Conservation (phyloP, 2,329 filamentous ascomycete species). For the Colletotrichum sp. region DNA sequence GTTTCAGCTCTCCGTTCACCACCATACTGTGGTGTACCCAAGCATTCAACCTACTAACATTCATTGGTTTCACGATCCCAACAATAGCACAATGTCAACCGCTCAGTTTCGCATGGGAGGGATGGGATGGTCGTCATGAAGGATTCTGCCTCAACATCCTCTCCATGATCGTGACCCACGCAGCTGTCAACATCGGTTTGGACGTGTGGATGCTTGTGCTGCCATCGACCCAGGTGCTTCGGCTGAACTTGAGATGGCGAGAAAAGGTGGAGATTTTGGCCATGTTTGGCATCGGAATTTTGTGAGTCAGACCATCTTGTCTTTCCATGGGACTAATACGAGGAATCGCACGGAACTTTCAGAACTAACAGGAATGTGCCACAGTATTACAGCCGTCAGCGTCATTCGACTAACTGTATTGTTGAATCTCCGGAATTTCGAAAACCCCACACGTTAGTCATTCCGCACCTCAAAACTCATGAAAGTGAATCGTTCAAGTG, state of each 20-base stretch:
- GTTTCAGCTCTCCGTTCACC: constrained; percentile 23
- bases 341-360: neutral
- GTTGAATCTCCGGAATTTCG: constrained; percentile 46
- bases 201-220: constrained; percentile 47
- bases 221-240: constrained; percentile 39
- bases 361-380: neutral
- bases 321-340: neutral
- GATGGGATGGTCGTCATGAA: constrained; percentile 27
- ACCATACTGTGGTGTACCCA: constrained; percentile 24
- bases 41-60: neutral
- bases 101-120: constrained; percentile 47
- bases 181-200: constrained; percentile 47
- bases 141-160: constrained; percentile 40
- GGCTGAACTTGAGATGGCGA: constrained; percentile 35
- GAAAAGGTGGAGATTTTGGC: constrained; percentile 40
- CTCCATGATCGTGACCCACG: constrained; percentile 41
- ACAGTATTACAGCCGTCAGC: constrained; percentile 39
- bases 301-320: neutral
- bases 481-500: constrained; percentile 33
- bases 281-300: constrained; percentile 39
- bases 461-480: neutral
- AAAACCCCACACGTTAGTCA: constrained; percentile 35
- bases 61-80: constrained; percentile 35
- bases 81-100: constrained; percentile 45
- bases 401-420: constrained; percentile 42